phyloP scores from a whole-genome alignment of 2,329 filamentous ascomycete genomes.

The Cladobotryum protrusum region DNA sequence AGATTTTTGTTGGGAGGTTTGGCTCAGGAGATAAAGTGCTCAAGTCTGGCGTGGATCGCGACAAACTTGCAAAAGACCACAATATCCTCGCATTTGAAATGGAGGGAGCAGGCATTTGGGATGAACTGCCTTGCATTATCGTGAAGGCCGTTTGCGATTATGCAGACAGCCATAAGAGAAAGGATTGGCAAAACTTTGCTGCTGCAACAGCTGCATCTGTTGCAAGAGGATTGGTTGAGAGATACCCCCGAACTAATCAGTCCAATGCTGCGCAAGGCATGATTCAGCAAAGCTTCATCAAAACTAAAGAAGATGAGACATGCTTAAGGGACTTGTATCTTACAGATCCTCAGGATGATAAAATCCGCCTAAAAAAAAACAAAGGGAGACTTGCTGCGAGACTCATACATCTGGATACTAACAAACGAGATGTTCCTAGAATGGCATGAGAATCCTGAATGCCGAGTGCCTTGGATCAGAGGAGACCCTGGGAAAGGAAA shows the following conservation, averaged over 20 bases:
- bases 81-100: constrained; percentile 28
- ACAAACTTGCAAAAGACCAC: constrained; percentile 22
- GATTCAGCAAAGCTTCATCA: too few relatives aligned
- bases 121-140: constrained; percentile 26
- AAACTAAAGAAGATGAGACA: constrained; percentile 9
- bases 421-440: constrained; percentile 18
- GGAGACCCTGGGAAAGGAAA: constrained; percentile 28
- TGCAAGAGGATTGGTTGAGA: constrained; percentile 20
- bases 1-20: constrained; percentile 32
- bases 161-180: constrained; percentile 33
- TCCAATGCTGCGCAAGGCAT: too few relatives aligned
- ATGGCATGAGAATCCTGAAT: constrained; percentile 8
- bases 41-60: constrained; percentile 29
- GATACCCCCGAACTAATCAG: not conserved
- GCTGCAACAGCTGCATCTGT: constrained; percentile 29
- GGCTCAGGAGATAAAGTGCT: constrained; percentile 35
- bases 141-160: constrained; percentile 35
- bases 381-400: constrained; percentile 27
- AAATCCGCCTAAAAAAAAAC: constrained; percentile 26
- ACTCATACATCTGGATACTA: constrained; percentile 30
- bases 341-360: constrained; percentile 26
- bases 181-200: constrained; percentile 31
- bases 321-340: constrained; percentile 16
- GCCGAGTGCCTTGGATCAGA: constrained; percentile 28
- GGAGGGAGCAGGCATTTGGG: constrained; percentile 25